A percentile compares a stretch with the other conserved stretches of the same genome.
Evolutionary conservation across 352 stramenopile species (phyloP).

Genomic region (Phytophthora agathidicida): DNA sequence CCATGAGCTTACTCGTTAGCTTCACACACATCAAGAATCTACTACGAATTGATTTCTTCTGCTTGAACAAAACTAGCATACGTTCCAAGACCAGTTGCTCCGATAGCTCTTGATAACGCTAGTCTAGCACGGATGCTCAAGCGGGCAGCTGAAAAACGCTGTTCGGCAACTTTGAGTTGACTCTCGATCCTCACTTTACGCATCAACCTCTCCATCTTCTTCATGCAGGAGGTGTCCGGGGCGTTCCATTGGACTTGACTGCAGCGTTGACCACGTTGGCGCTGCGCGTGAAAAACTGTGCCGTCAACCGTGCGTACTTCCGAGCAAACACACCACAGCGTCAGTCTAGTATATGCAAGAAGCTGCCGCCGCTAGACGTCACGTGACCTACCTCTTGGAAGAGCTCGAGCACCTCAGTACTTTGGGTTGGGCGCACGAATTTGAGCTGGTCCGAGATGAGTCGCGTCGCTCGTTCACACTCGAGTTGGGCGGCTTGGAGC

Average conservation of each 20-base stretch:
- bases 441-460: conserved; percentile 37
- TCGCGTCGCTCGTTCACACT: conserved; percentile 37
- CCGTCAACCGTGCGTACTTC: conserved; percentile 30
- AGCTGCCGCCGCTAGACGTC: background rate
- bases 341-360: background rate
- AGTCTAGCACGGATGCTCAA: too few species aligned
- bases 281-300: conserved; percentile 31
- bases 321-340: background rate
- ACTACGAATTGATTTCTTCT: too few species aligned
- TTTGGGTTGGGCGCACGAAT: conserved; percentile 5
- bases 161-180: too few species aligned
- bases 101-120: too few species aligned
- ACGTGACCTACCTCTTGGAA: conserved; percentile 34
- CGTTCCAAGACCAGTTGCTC: too few species aligned
- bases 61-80: too few species aligned
- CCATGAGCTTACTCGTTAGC: too few species aligned
- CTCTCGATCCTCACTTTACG: too few species aligned
- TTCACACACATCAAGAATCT: too few species aligned
- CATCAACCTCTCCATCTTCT: too few species aligned
- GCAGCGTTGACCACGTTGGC: conserved; percentile 5
- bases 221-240: conserved; percentile 2
- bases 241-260: background rate
- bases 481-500: conserved; percentile 35
- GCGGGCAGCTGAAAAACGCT: too few species aligned
- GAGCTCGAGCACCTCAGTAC: conserved; percentile 19